Percentiles rank a stretch among this genome's conserved stretches.
phyloP scores from a whole-genome alignment of 2,329 filamentous ascomycete species.

The Myriosclerotinia scirpicola region DNA sequence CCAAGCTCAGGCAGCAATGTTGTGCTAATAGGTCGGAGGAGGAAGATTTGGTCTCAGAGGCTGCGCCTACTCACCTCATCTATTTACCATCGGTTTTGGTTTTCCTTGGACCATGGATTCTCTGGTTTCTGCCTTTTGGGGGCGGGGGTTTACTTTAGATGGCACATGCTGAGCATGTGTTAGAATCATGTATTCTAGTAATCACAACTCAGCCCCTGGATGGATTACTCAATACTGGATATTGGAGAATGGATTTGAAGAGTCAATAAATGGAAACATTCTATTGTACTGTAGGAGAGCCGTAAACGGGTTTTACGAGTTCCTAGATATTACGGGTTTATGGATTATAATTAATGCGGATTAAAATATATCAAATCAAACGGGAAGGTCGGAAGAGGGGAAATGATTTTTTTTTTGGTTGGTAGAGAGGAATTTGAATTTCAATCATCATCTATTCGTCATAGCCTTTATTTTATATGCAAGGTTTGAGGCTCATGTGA shows the following conservation, averaged over 20 bases:
- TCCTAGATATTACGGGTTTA: background rate
- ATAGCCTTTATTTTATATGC: background rate
- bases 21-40: constrained; percentile 29
- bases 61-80: constrained; percentile 19
- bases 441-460: background rate
- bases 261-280: background rate
- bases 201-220: constrained; percentile 2
- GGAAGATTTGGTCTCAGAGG: constrained; percentile 12
- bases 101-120: background rate
- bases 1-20: constrained; percentile 36
- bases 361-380: constrained; percentile 11
- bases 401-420: background rate
- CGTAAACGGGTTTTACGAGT: constrained; percentile 13
- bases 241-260: constrained; percentile 8
- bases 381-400: background rate
- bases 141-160: background rate
- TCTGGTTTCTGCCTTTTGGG: background rate
- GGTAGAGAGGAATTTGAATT: background rate
- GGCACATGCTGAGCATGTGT: constrained; percentile 15
- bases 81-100: background rate
- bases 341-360: constrained; percentile 7
- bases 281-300: background rate
- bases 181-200: background rate
- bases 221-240: constrained; percentile 17
- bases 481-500: constrained; percentile 14